A percentile compares a stretch with the other conserved stretches of the same genome.
Evolutionary conservation across 139 green algal species (phyloP).

Genomic region (Chlorella sorokiniana): DNA sequence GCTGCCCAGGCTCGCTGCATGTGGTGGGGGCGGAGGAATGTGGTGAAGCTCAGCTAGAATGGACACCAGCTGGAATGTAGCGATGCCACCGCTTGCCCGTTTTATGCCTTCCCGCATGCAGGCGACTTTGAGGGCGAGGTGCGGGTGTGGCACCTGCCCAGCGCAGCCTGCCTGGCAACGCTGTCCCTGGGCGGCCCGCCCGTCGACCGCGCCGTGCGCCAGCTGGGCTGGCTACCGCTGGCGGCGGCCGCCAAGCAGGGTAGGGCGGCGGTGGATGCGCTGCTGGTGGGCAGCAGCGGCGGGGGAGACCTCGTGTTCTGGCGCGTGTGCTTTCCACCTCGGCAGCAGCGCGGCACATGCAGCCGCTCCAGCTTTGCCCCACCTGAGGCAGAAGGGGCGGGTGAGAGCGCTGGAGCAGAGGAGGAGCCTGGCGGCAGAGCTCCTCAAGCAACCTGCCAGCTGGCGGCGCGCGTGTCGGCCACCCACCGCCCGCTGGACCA

Average conservation of each 20-base stretch:
- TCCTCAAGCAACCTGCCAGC: slow-evolving; percentile 19
- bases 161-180: slow-evolving; percentile 1
- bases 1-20: no score
- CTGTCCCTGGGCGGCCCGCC: background rate
- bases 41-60: no score
- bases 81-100: no score
- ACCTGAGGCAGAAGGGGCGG: background rate
- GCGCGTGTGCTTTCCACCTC: no score
- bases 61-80: no score
- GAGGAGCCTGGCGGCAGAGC: background rate
- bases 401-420: background rate
- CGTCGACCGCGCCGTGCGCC: slow-evolving; percentile 21
- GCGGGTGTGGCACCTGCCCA: slow-evolving; percentile 25
- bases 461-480: slow-evolving; percentile 59
- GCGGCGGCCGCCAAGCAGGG: background rate
- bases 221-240: slow-evolving; percentile 23
- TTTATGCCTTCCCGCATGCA: slow-evolving; percentile 24
- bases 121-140: slow-evolving; percentile 76
- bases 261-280: background rate
- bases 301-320: slow-evolving; percentile 74
- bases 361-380: no score
- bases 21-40: no score
- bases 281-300: slow-evolving; percentile 67
- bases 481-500: slow-evolving; percentile 51
- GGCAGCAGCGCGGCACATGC: no score